Conservation (phyloP, 768 basidiomycete genomes). For the Hebeloma cylindrosporum region DNA sequence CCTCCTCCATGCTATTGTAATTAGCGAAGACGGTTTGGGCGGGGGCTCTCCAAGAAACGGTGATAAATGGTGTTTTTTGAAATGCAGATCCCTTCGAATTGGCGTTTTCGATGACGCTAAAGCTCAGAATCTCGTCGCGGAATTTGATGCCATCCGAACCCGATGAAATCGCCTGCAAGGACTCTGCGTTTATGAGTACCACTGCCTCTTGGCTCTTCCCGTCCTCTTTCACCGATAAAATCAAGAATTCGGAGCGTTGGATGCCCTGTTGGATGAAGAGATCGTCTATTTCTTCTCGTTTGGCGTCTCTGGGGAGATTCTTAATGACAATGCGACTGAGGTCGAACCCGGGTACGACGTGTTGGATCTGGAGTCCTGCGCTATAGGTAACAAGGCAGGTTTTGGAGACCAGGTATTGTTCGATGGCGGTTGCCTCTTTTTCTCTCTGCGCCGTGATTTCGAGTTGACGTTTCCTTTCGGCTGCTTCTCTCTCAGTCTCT, state of each 20-base stretch:
- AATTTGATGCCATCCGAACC: conserved; percentile 52
- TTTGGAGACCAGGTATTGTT: conserved; percentile 44
- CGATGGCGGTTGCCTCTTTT: conserved; percentile 42
- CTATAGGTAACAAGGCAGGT: conserved; percentile 50
- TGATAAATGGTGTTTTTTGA: conserved; percentile 39
- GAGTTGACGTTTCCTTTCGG: conserved; percentile 9
- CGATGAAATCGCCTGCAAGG: conserved; percentile 39
- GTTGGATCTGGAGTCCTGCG: conserved; percentile 46
- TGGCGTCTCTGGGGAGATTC: conserved; percentile 44
- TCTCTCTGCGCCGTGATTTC: conserved; percentile 17
- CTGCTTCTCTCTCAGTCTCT: conserved; percentile 7
- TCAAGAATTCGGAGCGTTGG: conserved; percentile 33
- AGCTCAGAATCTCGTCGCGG: conserved; percentile 38
- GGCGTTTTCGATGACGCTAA: conserved; percentile 43
- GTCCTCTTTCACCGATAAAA: conserved; percentile 15
- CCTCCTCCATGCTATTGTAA: conserved; percentile 35
- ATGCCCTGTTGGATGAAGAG: conserved; percentile 48
- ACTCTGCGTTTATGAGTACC: conserved; percentile 41
- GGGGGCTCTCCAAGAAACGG: conserved; percentile 52
- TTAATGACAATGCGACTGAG: conserved; percentile 46
- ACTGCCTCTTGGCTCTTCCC: conserved; percentile 37
- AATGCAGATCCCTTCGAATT: conserved; percentile 36
- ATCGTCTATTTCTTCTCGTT: conserved; percentile 37
- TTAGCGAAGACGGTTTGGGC: conserved; percentile 45
- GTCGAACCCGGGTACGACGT: conserved; percentile 51